Evolutionary conservation across 352 stramenopile species (phyloP).

Genomic region (Phytophthora palmivora): DNA sequence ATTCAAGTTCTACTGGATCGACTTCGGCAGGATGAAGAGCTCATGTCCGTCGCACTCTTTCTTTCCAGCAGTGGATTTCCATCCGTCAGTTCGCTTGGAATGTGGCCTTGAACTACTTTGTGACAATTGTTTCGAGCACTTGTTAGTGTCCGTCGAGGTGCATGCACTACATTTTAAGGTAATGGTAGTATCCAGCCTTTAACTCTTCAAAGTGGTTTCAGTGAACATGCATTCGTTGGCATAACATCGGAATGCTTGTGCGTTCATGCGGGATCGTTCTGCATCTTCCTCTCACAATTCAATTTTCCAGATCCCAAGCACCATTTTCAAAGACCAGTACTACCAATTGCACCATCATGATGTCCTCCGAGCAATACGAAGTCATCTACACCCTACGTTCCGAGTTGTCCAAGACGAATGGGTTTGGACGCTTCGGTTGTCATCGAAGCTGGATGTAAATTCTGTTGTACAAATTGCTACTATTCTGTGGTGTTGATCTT

Average conservation of each 20-base stretch:
- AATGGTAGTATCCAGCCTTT: neutral
- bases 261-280: neutral
- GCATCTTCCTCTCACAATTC: neutral
- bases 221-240: conserved; percentile 9
- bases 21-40: conserved; percentile 57
- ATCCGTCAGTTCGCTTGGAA: conserved; percentile 33
- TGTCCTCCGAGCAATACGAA: conserved; percentile 24
- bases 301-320: neutral
- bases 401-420: conserved; percentile 15
- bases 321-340: neutral
- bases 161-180: neutral
- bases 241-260: conserved; percentile 6
- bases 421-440: neutral
- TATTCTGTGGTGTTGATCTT: no score
- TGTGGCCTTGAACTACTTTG: conserved; percentile 27
- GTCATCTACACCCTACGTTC: conserved; percentile 21
- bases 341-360: neutral
- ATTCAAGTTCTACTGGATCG: conserved; percentile 64
- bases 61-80: conserved; percentile 31
- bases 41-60: conserved; percentile 58
- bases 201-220: neutral
- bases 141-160: neutral
- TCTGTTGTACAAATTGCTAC: no score
- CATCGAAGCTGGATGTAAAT: conserved; percentile 12
- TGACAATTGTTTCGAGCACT: neutral